phyloP scores from a whole-genome alignment of 2,329 filamentous ascomycete genomes.

The Ceratocystis eucalypticola region DNA sequence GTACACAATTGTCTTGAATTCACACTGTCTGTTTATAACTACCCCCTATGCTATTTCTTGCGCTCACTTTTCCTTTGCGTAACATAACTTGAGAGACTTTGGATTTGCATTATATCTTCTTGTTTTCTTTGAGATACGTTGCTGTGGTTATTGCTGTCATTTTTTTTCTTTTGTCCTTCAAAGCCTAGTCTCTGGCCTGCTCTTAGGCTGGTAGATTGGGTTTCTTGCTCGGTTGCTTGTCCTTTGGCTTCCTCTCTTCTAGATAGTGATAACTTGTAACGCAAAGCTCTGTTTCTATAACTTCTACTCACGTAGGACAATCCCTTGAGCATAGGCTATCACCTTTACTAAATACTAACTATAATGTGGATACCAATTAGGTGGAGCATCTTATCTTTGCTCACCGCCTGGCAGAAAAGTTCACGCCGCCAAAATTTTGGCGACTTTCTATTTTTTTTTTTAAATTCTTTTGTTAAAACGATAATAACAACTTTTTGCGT shows the following conservation, averaged over 20 bases:
- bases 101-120: conserved; percentile 20
- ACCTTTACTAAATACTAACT: background rate
- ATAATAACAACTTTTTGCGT: background rate
- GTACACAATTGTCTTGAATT: no score
- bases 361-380: background rate
- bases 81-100: conserved; percentile 10
- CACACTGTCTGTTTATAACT: background rate
- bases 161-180: background rate
- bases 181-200: background rate
- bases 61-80: conserved; percentile 9
- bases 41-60: background rate
- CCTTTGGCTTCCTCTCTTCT: background rate
- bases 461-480: background rate
- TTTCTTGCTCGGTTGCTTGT: background rate
- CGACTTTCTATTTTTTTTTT: conserved; percentile 23
- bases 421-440: conserved; percentile 27
- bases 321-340: no score
- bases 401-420: conserved; percentile 32
- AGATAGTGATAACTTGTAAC: background rate
- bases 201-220: no score
- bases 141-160: conserved; percentile 8
- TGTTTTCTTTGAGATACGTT: conserved; percentile 15
- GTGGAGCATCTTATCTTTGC: background rate
- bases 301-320: background rate
- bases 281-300: background rate